Conservation (phyloP, 2,329 filamentous ascomycete genomes). For the Dothideomycetes sp. region DNA sequence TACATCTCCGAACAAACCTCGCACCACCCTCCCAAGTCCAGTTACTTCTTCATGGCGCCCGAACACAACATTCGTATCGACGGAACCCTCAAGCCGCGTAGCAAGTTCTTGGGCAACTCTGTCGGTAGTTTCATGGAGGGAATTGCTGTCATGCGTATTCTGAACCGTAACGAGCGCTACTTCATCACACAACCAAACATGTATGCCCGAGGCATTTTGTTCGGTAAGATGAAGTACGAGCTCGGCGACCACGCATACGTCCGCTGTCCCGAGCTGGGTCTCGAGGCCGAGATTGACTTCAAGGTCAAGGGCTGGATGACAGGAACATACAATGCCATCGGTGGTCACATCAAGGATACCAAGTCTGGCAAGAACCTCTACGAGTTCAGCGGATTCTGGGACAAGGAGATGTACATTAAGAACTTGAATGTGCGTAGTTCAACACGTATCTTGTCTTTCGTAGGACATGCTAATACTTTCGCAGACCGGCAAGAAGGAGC, state of each 20-base stretch:
- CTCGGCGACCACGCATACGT: constrained; percentile 93
- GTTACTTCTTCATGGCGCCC: constrained; percentile 97
- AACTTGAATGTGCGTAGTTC: constrained; percentile 65
- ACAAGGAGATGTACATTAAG: constrained; percentile 88
- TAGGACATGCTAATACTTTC: neutral
- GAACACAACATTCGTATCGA: constrained; percentile 92
- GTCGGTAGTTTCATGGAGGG: constrained; percentile 98
- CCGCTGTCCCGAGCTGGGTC: constrained; percentile 75
- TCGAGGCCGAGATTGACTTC: constrained; percentile 90
- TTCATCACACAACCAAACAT: constrained; percentile 97
- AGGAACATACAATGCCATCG: constrained; percentile 93
- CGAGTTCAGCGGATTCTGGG: constrained; percentile 89
- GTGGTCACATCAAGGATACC: constrained; percentile 80
- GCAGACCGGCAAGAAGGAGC: constrained; percentile 78
- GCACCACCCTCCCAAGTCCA: constrained; percentile 95
- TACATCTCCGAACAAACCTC: constrained; percentile 98
- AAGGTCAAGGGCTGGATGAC: constrained; percentile 97
- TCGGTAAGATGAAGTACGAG: constrained; percentile 99
- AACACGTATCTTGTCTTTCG: constrained; percentile 23
- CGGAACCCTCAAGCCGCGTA: constrained; percentile 86
- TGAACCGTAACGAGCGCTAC: constrained; percentile 85
- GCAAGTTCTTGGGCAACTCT: constrained; percentile 92
- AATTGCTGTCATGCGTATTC: constrained; percentile 72
- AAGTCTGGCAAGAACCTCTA: constrained; percentile 79
- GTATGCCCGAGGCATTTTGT: constrained; percentile 93